A percentile compares a stretch with the other conserved stretches of the same genome.
Conservation (phyloP, 2,329 filamentous ascomycete genomes). For the Thelonectria olida region DNA sequence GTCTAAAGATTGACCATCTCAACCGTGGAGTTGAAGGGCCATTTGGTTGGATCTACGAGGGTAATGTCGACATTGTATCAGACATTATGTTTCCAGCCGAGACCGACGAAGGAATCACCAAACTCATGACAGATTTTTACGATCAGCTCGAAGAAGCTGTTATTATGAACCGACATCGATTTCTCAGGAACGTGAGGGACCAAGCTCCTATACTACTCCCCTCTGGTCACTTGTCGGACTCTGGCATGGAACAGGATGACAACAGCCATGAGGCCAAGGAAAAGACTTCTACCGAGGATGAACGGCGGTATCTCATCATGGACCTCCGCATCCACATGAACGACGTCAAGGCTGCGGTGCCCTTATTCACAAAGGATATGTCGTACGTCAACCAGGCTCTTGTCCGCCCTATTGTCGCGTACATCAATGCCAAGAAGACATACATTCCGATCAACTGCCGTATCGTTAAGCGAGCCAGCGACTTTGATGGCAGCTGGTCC, state of each 20-base stretch:
- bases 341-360: conserved; percentile 91
- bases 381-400: conserved; percentile 97
- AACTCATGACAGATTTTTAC: conserved; percentile 97
- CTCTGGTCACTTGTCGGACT: conserved; percentile 47
- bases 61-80: conserved; percentile 94
- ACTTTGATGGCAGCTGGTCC: conserved; percentile 97
- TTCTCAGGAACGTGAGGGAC: conserved; percentile 60
- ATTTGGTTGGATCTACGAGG: conserved; percentile 98
- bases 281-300: conserved; percentile 54
- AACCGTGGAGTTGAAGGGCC: conserved; percentile 93
- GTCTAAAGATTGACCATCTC: conserved; percentile 92
- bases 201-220: conserved; percentile 39
- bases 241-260: conserved; percentile 24
- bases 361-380: conserved; percentile 89
- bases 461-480: conserved; percentile 85
- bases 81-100: conserved; percentile 95
- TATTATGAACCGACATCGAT: conserved; percentile 75
- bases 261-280: conserved; percentile 22
- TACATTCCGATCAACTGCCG: conserved; percentile 96
- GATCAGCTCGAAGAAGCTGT: conserved; percentile 95
- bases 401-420: conserved; percentile 94
- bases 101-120: conserved; percentile 85
- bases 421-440: conserved; percentile 94
- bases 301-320: conserved; percentile 87
- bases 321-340: conserved; percentile 96